Evolutionary conservation across 2,329 filamentous ascomycete species (phyloP), one percentile per base, ranked within the genome.

Genomic region (Emydomyces testavorans): DNA sequence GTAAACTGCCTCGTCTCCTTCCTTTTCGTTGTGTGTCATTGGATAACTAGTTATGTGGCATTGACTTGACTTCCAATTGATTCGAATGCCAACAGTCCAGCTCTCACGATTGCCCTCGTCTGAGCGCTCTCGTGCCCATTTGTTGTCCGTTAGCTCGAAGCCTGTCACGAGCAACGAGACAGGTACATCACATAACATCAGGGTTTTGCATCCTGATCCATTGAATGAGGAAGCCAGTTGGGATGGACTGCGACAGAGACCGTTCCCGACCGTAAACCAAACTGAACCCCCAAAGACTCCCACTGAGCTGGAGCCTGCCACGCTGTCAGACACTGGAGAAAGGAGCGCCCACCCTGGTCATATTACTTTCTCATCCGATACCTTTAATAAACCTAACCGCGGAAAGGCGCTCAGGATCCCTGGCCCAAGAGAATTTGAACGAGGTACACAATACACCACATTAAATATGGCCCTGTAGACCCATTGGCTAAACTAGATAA

Each of bases 371-470:
- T 48, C 53, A 13, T 46, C 47, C 13, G 49, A 54, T 26, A 54
- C 53, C 3, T 50, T 50, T 28, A 23, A 38, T n/a, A 50, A 50
- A 29, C 53, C 51, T 7, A 43, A 24, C 16, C 52, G 52, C 26
- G 49, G 43, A 21, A 53, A 47, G 38, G 49, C 51, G 13, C 35
- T 54, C 7, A 40, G 53, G 8, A 53, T 54, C 11, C 53, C 53
- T 11, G 53, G 53, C 13, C 53, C 53, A 10, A 48, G 51, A 29
- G 51, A 54, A 21, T 54, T 54, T 50, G 53, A 54, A 18, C 46
- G 36, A 23, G 53, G 52, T 53, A 28, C 29, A 26, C 11, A 34
- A 3, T 34, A 8, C 32, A 26, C n/a, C n/a, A n/a, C n/a, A n/a
- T n/a, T n/a, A n/a, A n/a, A n/a, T n/a, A n/a, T n/a, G n/a, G n/a